Base-by-base conservation (phyloP, 129 eudicot genomes). In the Artemisia annua region DNA sequence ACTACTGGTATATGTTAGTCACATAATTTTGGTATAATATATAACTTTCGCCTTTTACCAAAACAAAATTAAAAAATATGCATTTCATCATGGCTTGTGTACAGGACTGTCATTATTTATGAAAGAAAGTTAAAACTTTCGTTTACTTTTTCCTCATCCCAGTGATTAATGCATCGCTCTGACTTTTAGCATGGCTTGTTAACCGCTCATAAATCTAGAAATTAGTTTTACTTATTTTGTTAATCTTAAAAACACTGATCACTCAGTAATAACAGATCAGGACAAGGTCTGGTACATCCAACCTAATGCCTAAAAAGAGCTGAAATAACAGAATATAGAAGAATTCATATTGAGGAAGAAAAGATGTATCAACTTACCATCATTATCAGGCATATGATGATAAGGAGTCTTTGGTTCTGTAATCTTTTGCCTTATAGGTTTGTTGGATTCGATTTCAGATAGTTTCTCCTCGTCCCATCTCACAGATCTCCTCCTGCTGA, bases 341-440 rank as follows among this genome's bases (percentile, higher is more conserved):
- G 26, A 75, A 74, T 43, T 9, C 56, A 17, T 1, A 56, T 24
- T 3, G 67, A 46, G 57, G 66, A 67, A 46, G 67, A 5, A 59
- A 16, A 56, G 57, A 63, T 51, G 35, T 57, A 62, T 62, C 28
- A 46, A 64, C 73, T 78, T 71, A 89, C 95, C 97, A 73, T 85
- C 99, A 67, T 75, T 92, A 55, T 90, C 97, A 49, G 90, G 65
- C 97, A 86, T 90, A 62, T 72, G 89, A 75, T 94, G 97, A 78
- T 88, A 94, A 48, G 97, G 99, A 63, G 99, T 94, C 94, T 94
- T 94, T 30, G 99, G 99, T 76, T 94, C 99, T 0, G 99, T 94
- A 30, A 90, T 94, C 83, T 94, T 94, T 85, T 94, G 99, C 78
- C 99, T 88, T 57, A 88, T 91, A 15, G 99, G 99, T 82, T 94